Evolutionary conservation across 345 rosid genomes (phyloP).

Genomic region (Populus pruinosa): DNA sequence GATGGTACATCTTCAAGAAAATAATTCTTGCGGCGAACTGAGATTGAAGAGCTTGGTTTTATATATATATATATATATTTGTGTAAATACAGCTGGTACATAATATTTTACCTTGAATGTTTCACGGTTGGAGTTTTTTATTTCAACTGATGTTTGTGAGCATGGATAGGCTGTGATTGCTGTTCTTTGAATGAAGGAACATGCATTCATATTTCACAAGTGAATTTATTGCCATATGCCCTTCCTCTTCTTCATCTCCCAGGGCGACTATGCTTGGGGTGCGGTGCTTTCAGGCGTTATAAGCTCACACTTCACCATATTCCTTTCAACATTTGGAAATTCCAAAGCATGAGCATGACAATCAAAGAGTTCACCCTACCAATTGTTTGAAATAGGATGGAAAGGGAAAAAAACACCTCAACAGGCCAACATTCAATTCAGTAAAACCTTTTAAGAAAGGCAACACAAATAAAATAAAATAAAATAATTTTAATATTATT

Average conservation of each 20-base stretch:
- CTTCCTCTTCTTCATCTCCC: not conserved
- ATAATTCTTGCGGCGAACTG: not conserved
- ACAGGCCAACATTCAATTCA: not conserved
- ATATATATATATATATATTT: not conserved
- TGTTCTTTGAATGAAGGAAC: not conserved
- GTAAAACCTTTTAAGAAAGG: not conserved
- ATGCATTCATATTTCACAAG: not conserved
- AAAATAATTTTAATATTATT: too few species aligned
- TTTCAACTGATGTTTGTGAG: not conserved
- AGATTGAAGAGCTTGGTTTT: not conserved
- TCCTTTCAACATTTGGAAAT: not conserved
- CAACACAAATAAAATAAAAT: not conserved
- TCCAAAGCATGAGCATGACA: not conserved
- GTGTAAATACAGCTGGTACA: not conserved
- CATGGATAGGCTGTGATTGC: not conserved
- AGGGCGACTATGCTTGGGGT: not conserved
- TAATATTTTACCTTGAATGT: not conserved
- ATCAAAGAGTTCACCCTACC: not conserved
- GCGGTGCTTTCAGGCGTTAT: not conserved
- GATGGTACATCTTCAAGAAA: not conserved
- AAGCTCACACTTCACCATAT: not conserved
- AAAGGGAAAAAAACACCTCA: not conserved
- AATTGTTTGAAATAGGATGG: not conserved
- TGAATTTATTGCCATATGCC: not conserved
- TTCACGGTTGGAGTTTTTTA: not conserved